These are phyloP conservation scores for Raphanus hybrid DNA, from an alignment of 441 rosid species.

Conservation along the genomic window DNA sequence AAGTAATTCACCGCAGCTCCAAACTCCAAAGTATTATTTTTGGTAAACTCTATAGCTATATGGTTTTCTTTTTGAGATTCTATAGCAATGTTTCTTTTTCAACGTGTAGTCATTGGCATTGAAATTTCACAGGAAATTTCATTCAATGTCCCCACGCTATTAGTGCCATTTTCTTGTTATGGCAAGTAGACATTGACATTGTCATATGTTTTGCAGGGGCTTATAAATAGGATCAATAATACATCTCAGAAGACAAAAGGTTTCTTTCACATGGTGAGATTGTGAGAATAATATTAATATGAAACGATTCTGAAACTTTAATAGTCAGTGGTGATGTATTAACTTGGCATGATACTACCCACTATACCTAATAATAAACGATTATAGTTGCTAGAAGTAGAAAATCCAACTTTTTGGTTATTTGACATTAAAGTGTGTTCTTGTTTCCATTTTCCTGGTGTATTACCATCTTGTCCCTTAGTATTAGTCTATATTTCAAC, in stretches of 20 bases:
- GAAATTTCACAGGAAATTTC: slow-evolving; percentile 7
- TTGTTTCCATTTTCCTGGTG: slow-evolving; percentile 2
- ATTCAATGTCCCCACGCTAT: background rate
- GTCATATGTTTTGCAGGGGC: background rate
- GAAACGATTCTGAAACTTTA: background rate
- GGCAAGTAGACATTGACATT: slow-evolving; percentile 21
- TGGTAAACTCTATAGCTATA: background rate
- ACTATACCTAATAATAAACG: slow-evolving; percentile 7
- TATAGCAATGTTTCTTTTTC: too few relatives aligned
- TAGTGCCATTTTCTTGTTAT: slow-evolving; percentile 1
- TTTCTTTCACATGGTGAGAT: slow-evolving; percentile 19
- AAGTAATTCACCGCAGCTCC: background rate
- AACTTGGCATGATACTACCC: slow-evolving; percentile 26
- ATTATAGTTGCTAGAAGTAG: slow-evolving; percentile 24
- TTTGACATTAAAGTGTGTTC: background rate
- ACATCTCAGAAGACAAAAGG: slow-evolving; percentile 1
- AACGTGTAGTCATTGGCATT: too few relatives aligned
- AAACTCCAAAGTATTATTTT: background rate
- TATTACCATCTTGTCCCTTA: slow-evolving; percentile 3
- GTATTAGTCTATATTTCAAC: background rate
- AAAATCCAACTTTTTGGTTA: background rate
- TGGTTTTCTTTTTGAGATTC: background rate
- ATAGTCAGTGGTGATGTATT: slow-evolving; percentile 5
- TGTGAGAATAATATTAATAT: background rate
- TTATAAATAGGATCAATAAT: slow-evolving; percentile 14